phyloP scores from a whole-genome alignment of 2,329 filamentous ascomycete genomes.

The Monilinia vaccinii-corymbosi region DNA sequence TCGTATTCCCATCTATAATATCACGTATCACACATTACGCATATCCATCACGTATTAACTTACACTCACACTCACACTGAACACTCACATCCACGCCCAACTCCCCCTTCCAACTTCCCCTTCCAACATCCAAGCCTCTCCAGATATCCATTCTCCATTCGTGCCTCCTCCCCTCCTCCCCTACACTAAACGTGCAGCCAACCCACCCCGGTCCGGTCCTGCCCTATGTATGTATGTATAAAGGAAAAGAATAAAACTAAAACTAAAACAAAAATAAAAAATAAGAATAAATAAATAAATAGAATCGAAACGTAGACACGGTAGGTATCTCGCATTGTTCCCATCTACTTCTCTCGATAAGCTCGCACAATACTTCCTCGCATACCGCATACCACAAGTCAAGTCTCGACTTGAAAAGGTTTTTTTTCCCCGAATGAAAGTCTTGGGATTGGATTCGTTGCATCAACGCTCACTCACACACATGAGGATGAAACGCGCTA shows the following conservation, averaged over 20 bases:
- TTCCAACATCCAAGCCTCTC: background rate
- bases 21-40: background rate
- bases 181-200: background rate
- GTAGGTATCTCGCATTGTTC: background rate
- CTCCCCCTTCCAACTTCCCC: background rate
- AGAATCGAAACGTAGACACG: background rate
- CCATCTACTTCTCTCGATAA: background rate
- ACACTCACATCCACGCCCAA: background rate
- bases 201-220: background rate
- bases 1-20: background rate
- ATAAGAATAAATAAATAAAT: no score
- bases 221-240: no score
- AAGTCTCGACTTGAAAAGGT: no score
- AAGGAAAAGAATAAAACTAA: no score
- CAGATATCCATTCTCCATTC: no score
- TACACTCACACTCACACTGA: no score
- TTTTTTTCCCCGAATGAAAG: background rate
- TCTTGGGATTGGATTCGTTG: background rate
- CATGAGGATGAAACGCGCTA: constrained; percentile 5
- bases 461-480: no score
- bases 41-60: no score
- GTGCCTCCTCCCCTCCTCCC: no score
- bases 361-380: background rate
- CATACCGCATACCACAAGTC: background rate
- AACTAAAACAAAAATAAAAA: no score